Percentiles rank a stretch among this genome's conserved stretches.
Conservation (phyloP, 2,329 filamentous ascomycete genomes). For the Seiridium cupressi region DNA sequence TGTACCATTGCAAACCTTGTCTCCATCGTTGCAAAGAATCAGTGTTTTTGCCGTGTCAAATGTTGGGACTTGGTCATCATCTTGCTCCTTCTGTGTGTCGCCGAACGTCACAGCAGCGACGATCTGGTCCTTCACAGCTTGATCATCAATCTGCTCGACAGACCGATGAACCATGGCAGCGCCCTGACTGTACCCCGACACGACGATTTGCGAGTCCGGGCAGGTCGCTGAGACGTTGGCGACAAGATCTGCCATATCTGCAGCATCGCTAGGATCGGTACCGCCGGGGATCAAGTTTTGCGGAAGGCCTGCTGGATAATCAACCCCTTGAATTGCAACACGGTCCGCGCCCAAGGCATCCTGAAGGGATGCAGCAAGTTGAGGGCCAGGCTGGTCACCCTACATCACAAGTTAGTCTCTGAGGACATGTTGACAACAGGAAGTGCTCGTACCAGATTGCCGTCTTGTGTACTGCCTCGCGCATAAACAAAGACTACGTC, state of each 20-base stretch:
- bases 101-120: slow-evolving; percentile 28
- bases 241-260: slow-evolving; percentile 25
- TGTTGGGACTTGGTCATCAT: slow-evolving; percentile 24
- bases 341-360: slow-evolving; percentile 12
- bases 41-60: slow-evolving; percentile 25
- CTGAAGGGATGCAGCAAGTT: slow-evolving; percentile 20
- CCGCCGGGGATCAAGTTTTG: slow-evolving; percentile 26
- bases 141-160: slow-evolving; percentile 29
- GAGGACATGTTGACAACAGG: background rate
- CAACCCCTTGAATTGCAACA: slow-evolving; percentile 12
- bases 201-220: slow-evolving; percentile 29
- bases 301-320: slow-evolving; percentile 25
- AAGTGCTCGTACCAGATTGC: slow-evolving; percentile 33
- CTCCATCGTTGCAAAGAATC: slow-evolving; percentile 45
- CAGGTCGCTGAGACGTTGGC: slow-evolving; percentile 26
- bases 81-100: slow-evolving; percentile 27
- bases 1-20: slow-evolving; percentile 47
- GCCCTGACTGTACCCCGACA: slow-evolving; percentile 29
- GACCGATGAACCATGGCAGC: slow-evolving; percentile 31
- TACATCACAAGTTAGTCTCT: background rate
- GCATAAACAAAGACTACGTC: slow-evolving; percentile 37
- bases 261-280: slow-evolving; percentile 22
- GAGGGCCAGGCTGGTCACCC: slow-evolving; percentile 25
- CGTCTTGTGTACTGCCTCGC: slow-evolving; percentile 35
- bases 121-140: slow-evolving; percentile 21